Evolutionary conservation across 345 rosid species (phyloP).

Genomic region (Punica granatum): DNA sequence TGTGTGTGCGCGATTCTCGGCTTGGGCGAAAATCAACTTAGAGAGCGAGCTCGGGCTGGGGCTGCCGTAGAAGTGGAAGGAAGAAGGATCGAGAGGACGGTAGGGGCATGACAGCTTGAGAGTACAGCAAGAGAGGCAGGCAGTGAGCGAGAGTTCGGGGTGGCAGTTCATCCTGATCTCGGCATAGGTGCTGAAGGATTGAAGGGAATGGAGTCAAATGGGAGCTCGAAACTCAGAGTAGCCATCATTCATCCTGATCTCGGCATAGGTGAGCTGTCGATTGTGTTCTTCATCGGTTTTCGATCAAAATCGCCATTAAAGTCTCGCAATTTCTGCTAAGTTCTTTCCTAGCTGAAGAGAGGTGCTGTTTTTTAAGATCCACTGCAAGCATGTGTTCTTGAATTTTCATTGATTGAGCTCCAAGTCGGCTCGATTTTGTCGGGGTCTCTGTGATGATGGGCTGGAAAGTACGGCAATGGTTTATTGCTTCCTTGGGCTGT

Average conservation of each 20-base stretch:
- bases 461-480: not conserved
- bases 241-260: conserved; percentile 89
- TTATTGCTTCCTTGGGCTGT: not conserved
- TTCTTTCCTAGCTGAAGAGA: no score
- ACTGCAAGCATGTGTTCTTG: not conserved
- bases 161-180: no score
- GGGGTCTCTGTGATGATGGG: not conserved
- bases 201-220: conserved; percentile 29
- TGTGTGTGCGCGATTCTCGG: no score
- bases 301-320: not conserved
- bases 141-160: no score
- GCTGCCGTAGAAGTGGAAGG: no score
- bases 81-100: no score
- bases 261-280: conserved; percentile 48
- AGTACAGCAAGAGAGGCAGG: no score
- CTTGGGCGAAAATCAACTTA: no score
- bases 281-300: not conserved
- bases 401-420: not conserved
- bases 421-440: not conserved
- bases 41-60: no score
- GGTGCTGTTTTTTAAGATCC: not conserved
- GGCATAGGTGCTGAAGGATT: no score
- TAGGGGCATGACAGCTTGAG: no score
- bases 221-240: conserved; percentile 40
- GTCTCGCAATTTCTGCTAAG: not conserved